Base-by-base conservation (phyloP, 2,329 filamentous ascomycete genomes). In the Didymella arachidicola region DNA sequence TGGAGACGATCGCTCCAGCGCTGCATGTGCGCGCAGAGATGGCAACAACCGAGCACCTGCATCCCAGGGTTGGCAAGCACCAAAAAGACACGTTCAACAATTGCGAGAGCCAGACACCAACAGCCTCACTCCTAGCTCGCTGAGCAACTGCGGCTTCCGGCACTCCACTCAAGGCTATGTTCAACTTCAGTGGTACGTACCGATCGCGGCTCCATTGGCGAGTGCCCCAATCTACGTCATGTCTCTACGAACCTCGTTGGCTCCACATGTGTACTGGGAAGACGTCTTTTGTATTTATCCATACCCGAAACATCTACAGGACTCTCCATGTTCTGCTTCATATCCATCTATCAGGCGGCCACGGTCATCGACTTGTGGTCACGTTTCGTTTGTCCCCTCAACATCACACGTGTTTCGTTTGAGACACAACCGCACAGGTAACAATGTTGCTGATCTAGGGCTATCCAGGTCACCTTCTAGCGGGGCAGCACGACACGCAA, bases 121-220 rank as follows among this genome's bases (percentile, higher is more conserved):
- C 53, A 53, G 48, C 49, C 43, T 50, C 26, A 26, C 30, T 19
- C n/a, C 34, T 34, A 30, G 43, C 34, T 25, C 18, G 27, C 42
- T 36, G 43, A 47, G n/a, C 27, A 36, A 42, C 29, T 48, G 18
- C n/a, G 19, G 16, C n/a, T 29, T 27, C 18, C 39, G 32, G 39
- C 22, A 18, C 48, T 36, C 32, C 48, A 45, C 64, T 43, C 41
- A 14, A 43, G 42, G 59, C 25, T 57, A 76, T 77, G 75, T 77
- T 77, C 69, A 73, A 67, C 59, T 75, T 77, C 60, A 75, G 71
- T 64, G 71, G 75, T 77, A 69, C 63, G 75, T 75, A 50, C 48
- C 30, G 34, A 39, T 43, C 49, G 47, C 25, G 48, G 42, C 34
- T 44, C 41, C 27, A 53, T 36, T n/a, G 18, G 18, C 48, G 46